Conservation (phyloP, 2,329 filamentous ascomycete genomes). For the Neonectria hederae region DNA sequence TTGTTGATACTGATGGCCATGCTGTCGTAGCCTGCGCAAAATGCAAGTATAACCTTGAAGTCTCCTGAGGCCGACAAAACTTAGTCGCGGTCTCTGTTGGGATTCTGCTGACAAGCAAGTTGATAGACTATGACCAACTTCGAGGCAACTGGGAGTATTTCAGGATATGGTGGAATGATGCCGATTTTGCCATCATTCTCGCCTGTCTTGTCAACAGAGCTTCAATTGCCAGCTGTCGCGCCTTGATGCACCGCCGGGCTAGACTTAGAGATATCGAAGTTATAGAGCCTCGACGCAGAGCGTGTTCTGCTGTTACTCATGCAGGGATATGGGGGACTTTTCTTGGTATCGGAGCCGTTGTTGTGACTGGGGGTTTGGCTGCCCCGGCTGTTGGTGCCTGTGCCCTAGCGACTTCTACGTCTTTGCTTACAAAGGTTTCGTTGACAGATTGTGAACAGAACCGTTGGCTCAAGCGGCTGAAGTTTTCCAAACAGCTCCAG, state of each 20-base stretch:
- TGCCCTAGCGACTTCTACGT: neutral
- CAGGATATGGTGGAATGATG: constrained; percentile 17
- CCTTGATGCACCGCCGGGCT: constrained; percentile 1
- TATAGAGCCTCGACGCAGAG: neutral
- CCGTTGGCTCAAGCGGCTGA: neutral
- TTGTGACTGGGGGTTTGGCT: neutral
- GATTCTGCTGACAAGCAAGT: no score
- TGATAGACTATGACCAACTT: constrained; percentile 5
- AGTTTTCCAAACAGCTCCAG: neutral
- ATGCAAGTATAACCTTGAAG: neutral
- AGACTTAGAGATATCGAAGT: constrained; percentile 4
- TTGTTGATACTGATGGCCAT: neutral
- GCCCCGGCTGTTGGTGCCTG: neutral
- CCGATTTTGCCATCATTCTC: constrained; percentile 12
- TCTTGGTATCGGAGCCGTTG: neutral
- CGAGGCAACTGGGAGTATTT: constrained; percentile 8
- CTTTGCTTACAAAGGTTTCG: neutral
- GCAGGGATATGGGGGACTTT: neutral
- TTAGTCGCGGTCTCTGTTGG: no score
- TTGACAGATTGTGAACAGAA: constrained; percentile 1
- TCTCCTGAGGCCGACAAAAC: neutral
- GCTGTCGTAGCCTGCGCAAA: neutral
- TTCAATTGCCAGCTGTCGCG: neutral
- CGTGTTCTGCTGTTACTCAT: neutral
- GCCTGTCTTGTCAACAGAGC: constrained; percentile 3